phyloP scores from a whole-genome alignment of 73 alveolate genomes.

The Paramecium bursaria region DNA sequence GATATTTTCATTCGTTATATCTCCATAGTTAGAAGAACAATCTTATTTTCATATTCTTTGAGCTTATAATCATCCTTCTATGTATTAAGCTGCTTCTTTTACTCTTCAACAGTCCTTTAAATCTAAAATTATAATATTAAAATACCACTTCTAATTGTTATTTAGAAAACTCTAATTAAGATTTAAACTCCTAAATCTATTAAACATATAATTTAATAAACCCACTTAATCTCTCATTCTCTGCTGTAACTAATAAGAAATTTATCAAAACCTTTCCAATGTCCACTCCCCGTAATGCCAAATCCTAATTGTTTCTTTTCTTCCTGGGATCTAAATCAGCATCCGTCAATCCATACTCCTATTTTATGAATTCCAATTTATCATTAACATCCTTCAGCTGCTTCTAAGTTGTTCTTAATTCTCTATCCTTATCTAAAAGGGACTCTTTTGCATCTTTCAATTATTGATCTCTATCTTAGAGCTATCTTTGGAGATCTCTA shows the following conservation, averaged over 20 bases:
- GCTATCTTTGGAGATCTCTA: conserved; percentile 17
- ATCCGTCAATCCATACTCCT: conserved; percentile 53
- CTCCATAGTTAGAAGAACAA: conserved; percentile 30
- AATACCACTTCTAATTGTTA: not conserved
- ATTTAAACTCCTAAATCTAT: not conserved
- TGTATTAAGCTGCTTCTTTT: not conserved
- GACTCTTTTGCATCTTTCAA: not conserved
- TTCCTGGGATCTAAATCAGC: conserved; percentile 58
- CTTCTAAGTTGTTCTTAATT: not conserved
- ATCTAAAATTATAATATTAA: not conserved
- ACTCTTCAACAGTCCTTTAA: not conserved
- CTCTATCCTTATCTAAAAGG: not conserved
- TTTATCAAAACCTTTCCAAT: conserved; percentile 5
- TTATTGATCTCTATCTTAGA: conserved; percentile 32
- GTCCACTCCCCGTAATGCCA: not conserved
- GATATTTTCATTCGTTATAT: conserved; percentile 2
- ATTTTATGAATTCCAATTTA: conserved; percentile 42
- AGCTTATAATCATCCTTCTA: not conserved
- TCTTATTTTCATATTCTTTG: conserved; percentile 57
- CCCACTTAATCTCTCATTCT: conserved; percentile 26
- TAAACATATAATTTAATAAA: conserved; percentile 12
- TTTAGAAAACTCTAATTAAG: not conserved
- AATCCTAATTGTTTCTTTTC: not conserved
- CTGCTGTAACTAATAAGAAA: conserved; percentile 20
- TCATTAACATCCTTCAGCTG: conserved; percentile 44